Evolutionary conservation across 2,329 filamentous ascomycete species (phyloP).

Genomic region (Phyllosticta capitalensis): DNA sequence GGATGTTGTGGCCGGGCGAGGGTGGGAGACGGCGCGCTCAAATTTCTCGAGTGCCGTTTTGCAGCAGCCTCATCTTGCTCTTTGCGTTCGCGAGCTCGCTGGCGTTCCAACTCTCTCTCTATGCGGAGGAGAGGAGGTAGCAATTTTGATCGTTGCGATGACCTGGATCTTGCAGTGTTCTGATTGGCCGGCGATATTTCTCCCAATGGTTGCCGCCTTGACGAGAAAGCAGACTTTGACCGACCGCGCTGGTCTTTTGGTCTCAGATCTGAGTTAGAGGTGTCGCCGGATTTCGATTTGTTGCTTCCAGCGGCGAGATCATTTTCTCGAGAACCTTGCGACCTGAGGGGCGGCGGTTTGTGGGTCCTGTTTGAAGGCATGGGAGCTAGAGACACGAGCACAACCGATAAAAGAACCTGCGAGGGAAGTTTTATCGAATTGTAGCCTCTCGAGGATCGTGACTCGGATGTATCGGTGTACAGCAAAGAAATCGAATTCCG

Average conservation of each 20-base stretch:
- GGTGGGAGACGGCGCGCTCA: conserved; percentile 5
- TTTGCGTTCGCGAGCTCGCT: not conserved
- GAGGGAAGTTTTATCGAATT: not conserved
- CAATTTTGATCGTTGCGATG: not conserved
- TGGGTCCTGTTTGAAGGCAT: not conserved
- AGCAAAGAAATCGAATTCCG: not conserved
- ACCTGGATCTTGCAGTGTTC: not conserved
- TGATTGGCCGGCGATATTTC: conserved; percentile 8
- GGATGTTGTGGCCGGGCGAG: conserved; percentile 4
- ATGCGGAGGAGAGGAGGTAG: conserved; percentile 2
- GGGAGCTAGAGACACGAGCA: not conserved
- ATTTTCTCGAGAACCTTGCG: not conserved
- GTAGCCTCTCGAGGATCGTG: not conserved
- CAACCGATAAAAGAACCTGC: not conserved
- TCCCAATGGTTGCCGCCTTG: conserved; percentile 2
- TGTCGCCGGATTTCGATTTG: not conserved
- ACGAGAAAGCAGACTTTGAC: not conserved
- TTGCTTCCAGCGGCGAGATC: not conserved
- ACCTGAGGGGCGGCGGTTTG: not conserved
- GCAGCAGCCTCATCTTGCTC: not conserved
- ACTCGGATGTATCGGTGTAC: not conserved
- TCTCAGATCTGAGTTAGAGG: not conserved
- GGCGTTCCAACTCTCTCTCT: not conserved
- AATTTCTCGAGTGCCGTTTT: not conserved
- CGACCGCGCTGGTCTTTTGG: conserved; percentile 4